These are phyloP conservation scores for Suillus spraguei DNA, from an alignment of 768 basidiomycete genomes.

Conservation along the genomic window DNA sequence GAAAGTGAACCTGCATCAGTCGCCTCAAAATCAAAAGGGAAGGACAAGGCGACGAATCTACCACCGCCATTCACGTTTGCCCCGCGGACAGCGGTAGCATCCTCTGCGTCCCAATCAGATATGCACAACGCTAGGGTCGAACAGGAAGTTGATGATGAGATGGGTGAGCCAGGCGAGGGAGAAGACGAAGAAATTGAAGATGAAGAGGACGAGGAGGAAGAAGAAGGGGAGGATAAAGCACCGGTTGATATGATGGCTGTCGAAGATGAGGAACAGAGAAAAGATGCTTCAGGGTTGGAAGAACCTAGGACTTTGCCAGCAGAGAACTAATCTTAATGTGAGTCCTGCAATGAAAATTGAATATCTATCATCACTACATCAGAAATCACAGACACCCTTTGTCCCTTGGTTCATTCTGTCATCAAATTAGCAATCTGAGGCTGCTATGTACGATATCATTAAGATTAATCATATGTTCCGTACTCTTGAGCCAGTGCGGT, in stretches of 20 bases:
- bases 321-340: background rate
- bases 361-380: background rate
- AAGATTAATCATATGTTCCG: background rate
- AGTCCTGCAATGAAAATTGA: background rate
- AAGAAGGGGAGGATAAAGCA: conserved; percentile 43
- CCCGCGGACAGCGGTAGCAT: conserved; percentile 32
- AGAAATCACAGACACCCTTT: background rate
- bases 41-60: conserved; percentile 32
- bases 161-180: conserved; percentile 38
- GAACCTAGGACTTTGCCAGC: background rate
- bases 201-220: conserved; percentile 31
- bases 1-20: conserved; percentile 36
- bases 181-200: conserved; percentile 32
- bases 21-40: conserved; percentile 27
- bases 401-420: background rate
- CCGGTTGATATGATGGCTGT: conserved; percentile 44
- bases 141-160: conserved; percentile 30
- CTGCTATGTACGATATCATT: background rate
- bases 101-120: conserved; percentile 28
- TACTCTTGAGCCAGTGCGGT: background rate
- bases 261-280: conserved; percentile 45
- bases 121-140: conserved; percentile 24
- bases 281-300: conserved; percentile 32
- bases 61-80: conserved; percentile 32
- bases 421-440: background rate